Conservation (phyloP, 73 alveolate genomes). For the Paramecium pentaurelia region DNA sequence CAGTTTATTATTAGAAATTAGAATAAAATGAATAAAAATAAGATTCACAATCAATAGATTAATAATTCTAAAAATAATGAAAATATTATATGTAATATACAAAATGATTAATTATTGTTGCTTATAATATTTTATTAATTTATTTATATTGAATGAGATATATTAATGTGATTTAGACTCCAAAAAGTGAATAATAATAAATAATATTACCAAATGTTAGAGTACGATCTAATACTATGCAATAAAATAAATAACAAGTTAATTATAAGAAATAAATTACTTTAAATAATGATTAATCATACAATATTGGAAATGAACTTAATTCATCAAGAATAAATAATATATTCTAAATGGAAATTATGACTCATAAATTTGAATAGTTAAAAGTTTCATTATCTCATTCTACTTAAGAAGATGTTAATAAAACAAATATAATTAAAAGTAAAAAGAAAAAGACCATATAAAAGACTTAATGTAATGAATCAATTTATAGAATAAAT, state of each 20-base stretch:
- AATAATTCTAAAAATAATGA: neutral
- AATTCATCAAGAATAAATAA: neutral
- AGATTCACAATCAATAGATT: neutral
- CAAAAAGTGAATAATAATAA: neutral
- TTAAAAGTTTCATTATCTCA: neutral
- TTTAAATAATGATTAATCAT: neutral
- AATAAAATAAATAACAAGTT: neutral
- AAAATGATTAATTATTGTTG: too few species aligned
- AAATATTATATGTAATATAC: neutral
- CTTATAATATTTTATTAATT: too few species aligned
- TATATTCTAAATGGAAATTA: neutral
- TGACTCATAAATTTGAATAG: neutral
- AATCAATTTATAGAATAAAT: neutral
- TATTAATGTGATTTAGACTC: neutral
- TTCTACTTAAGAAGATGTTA: neutral
- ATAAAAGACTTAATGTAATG: neutral
- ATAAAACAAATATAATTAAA: neutral
- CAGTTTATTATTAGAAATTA: slow-evolving; percentile 9
- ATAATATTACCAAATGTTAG: neutral
- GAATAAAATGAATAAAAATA: neutral
- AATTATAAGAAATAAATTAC: neutral
- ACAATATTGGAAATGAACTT: neutral
- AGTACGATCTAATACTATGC: neutral
- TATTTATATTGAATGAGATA: neutral
- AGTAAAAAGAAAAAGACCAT: neutral